Conservation (phyloP, 2,329 filamentous ascomycete genomes). For the Exophiala aquamarina region DNA sequence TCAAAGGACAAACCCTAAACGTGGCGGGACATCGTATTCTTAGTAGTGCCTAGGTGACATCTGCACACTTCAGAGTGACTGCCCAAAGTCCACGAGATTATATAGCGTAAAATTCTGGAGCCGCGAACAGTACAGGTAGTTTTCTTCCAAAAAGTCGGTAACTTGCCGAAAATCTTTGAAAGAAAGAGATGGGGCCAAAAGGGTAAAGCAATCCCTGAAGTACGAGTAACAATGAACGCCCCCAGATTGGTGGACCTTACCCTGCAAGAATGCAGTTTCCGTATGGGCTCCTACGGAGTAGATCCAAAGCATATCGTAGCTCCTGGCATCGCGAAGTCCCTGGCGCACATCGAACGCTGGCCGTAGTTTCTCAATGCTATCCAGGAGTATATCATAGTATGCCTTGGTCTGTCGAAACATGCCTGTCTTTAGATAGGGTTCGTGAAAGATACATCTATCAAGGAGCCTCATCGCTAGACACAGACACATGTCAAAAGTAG, state of each 20-base stretch:
- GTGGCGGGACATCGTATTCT: too few species aligned
- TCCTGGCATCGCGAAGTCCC: neutral
- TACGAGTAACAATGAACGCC: neutral
- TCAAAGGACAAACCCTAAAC: too few species aligned
- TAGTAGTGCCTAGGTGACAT: too few species aligned
- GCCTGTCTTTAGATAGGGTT: neutral
- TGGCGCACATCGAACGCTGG: neutral
- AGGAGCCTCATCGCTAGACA: neutral
- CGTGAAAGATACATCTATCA: neutral
- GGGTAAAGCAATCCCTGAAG: neutral
- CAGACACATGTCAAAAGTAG: neutral
- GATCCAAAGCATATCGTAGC: conserved; percentile 1
- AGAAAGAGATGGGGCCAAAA: neutral
- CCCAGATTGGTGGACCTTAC: neutral
- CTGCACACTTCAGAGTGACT: too few species aligned
- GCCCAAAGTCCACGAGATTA: neutral
- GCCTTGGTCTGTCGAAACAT: neutral
- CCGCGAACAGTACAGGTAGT: conserved; percentile 1
- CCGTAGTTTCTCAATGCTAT: neutral
- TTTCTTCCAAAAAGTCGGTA: neutral
- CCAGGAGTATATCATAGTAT: neutral
- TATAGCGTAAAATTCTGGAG: neutral
- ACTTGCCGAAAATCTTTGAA: neutral
- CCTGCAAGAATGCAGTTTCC: neutral
- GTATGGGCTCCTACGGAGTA: neutral